Evolutionary conservation across 768 basidiomycete species (phyloP).

Genomic region (Guyanaporus albipodus): DNA sequence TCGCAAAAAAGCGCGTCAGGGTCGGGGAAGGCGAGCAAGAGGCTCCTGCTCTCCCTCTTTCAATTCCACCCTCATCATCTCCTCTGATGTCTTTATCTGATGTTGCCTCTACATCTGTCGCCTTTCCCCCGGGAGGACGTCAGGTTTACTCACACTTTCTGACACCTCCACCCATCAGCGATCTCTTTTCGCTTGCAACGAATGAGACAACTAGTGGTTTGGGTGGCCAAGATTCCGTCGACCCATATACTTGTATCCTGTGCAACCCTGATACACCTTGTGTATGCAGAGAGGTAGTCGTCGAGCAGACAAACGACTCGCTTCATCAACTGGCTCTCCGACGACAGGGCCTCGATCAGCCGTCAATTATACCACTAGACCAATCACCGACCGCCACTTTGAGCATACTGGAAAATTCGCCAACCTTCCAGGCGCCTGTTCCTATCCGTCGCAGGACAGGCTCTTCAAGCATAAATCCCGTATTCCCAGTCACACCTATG

Average conservation of each 20-base stretch:
- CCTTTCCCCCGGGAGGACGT: conserved; percentile 32
- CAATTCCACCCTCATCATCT: conserved; percentile 38
- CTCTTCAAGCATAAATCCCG: conserved; percentile 37
- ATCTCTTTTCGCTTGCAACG: conserved; percentile 36
- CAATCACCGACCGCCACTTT: conserved; percentile 29
- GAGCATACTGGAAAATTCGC: conserved; percentile 75
- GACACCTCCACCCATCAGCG: conserved; percentile 28
- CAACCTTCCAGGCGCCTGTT: conserved; percentile 77
- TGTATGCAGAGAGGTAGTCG: conserved; percentile 68
- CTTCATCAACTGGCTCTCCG: conserved; percentile 13
- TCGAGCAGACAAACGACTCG: conserved; percentile 37
- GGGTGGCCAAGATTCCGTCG: conserved; percentile 30
- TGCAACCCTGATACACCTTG: conserved; percentile 69
- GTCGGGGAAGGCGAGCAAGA: conserved; percentile 23
- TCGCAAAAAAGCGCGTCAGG: conserved; percentile 38
- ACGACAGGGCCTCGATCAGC: conserved; percentile 10
- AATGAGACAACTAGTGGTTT: conserved; percentile 29
- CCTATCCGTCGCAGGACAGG: conserved; percentile 63
- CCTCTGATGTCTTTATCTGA: conserved; percentile 53
- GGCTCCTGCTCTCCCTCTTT: conserved; percentile 16
- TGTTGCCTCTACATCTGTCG: conserved; percentile 26
- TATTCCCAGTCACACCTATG: conserved; percentile 50
- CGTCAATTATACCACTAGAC: conserved; percentile 18
- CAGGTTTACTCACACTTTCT: conserved; percentile 25
- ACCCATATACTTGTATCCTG: conserved; percentile 58